Base-by-base conservation (phyloP, 2,329 filamentous ascomycete species). In the Epichloe scottii region DNA sequence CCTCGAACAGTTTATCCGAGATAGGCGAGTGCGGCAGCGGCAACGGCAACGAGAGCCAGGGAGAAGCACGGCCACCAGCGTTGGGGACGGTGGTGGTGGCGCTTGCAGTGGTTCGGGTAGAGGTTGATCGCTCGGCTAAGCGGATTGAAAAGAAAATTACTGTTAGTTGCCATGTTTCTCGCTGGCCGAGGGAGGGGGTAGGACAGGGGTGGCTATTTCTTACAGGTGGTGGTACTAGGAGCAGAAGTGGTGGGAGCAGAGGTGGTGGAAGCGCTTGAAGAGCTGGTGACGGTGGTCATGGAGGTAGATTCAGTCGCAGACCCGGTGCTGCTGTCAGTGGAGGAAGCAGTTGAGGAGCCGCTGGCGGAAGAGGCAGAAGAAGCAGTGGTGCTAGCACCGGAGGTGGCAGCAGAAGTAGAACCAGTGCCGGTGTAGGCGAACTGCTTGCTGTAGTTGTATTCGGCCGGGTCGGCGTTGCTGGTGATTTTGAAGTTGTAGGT, bases 401-500 rank as follows among this genome's bases (percentile, higher is more conserved):
- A 34, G 30, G 50, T 46, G 21, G 51, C 53, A 44, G 50, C 46
- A 39, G 53, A 35, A 23, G 53, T 40, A 19, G 52, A 30, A 14
- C 54, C 60, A n/a, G 56, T 55, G 26, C 63, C 63, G 40, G 58
- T 14, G 58, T 62, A 65, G 10, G 34, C 1, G 54, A 67, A 69
- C 57, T 63, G 60, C 2, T 19, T 7, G 57, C 60, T 63, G 59
- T 63, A 69, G 63, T 69, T 69, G 55, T 38, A 11, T 12, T 60
- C 52, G 30, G 54, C 55, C 3, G 21, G 4, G 48, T 55, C 46
- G 14, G 53, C 48, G 55, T 63, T 62, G 57, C 63, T 55, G 40
- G 47, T 54, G 56, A 68, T 67, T 57, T 62, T 61, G 59, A 68
- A 66, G 59, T 57, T 60, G 61, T 69, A 69, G 43, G 52, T 55